Base-by-base conservation (phyloP, 2,329 filamentous ascomycete species). In the Sarocladium kiliense region DNA sequence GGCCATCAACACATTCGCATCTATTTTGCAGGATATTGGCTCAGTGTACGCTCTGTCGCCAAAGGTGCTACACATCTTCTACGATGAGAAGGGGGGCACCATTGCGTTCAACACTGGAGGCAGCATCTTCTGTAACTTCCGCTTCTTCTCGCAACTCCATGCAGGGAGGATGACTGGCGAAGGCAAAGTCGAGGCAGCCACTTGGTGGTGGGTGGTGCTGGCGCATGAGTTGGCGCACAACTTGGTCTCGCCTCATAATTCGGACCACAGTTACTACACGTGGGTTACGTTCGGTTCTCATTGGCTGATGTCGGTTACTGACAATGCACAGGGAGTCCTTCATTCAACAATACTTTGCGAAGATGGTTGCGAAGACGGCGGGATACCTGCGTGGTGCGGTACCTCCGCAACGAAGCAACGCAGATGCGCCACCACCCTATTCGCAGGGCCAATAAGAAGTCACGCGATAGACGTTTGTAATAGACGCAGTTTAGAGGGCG, bases 161-260 rank as follows among this genome's bases (percentile, higher is more conserved):
- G 76, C 82, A 44, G 64, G 73, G 14, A 70, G 76, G 59, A 68
- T 84, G 49, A 63, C 60, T 23, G 68, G 68, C 2, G 72, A 78
- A 54, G 81, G 75, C 16, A 84, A 76, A 66, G 77, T 82, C 3
- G 88, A 94, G 58, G 89, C 89, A 2, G 76, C 84, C 56, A 82
- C 87, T 1, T 96, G 92, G 77, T 97, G 93, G 93, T 97, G 88
- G 83, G 88, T 96, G 60, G 91, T 94, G n/a, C 70, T 97, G 58
- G 95, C 91, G 59, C 94, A 99, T 68, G 95, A 99, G 73, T 74
- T 99, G 69, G 92, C 94, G 56, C 94, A 99, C 72, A 99, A 99
- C 68, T 74, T 99, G 55, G 90, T 96, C 9, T 73, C 74, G 36
- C 80, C 84, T 59, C 93, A 97, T 69, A 87, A 87, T 64, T 77